Percentiles rank a stretch among this genome's conserved stretches.
phyloP scores from a whole-genome alignment of 345 rosid genomes.

The Anacardium occidentale region DNA sequence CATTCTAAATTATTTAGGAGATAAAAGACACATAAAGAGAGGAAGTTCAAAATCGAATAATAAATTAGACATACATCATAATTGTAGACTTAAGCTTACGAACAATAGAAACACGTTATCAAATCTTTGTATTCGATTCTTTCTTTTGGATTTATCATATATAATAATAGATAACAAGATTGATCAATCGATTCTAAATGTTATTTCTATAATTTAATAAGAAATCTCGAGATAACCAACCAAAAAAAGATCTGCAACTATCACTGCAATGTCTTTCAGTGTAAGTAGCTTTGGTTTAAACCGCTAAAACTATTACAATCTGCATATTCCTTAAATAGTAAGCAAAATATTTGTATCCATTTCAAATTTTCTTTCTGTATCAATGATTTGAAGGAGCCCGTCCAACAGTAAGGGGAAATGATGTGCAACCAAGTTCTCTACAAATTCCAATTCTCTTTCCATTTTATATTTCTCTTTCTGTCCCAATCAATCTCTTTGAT shows the following conservation, averaged over 20 bases:
- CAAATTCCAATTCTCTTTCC: neutral
- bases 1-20: no score
- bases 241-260: neutral
- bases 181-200: no score
- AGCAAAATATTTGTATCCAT: neutral
- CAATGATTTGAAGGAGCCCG: neutral
- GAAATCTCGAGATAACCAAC: no score
- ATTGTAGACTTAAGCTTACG: no score
- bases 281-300: neutral
- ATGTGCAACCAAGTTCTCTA: neutral
- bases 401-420: neutral
- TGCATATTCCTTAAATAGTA: neutral
- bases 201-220: no score
- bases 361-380: neutral
- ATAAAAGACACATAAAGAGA: no score
- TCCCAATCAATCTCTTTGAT: slow-evolving; percentile 25
- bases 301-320: neutral
- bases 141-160: no score
- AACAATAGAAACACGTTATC: no score
- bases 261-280: neutral
- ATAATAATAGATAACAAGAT: no score
- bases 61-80: no score
- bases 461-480: neutral
- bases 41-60: no score
- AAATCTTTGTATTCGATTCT: no score